Evolutionary conservation across 2,329 filamentous ascomycete species (phyloP).

Genomic region (Graphium sp.): DNA sequence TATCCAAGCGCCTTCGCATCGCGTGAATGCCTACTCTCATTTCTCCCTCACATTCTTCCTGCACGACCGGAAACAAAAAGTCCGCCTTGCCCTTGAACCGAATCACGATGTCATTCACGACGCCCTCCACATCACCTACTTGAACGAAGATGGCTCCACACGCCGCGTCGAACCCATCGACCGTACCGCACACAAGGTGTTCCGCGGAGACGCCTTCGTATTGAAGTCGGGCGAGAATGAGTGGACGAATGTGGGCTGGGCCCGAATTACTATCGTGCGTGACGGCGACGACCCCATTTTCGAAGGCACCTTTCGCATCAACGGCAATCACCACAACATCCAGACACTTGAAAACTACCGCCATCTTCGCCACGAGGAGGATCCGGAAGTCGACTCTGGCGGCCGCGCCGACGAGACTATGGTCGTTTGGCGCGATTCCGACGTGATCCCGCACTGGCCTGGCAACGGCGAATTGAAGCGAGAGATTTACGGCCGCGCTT

Average conservation of each 20-base stretch:
- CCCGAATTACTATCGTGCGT: conserved; percentile 57
- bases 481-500: conserved; percentile 18
- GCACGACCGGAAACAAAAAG: conserved; percentile 45
- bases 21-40: conserved; percentile 61
- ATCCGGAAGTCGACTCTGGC: conserved; percentile 43
- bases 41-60: conserved; percentile 78
- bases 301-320: conserved; percentile 72
- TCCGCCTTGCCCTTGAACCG: conserved; percentile 71
- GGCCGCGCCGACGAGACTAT: conserved; percentile 51
- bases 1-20: conserved; percentile 63
- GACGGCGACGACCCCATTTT: conserved; percentile 74
- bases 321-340: conserved; percentile 74
- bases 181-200: conserved; percentile 63
- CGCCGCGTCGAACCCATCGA: conserved; percentile 50
- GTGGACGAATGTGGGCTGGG: conserved; percentile 78
- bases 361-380: conserved; percentile 51
- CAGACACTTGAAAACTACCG: conserved; percentile 60
- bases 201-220: conserved; percentile 62
- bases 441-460: conserved; percentile 35
- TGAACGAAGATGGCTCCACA: conserved; percentile 56
- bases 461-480: conserved; percentile 50
- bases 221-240: conserved; percentile 38
- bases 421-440: conserved; percentile 85
- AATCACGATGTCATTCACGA: conserved; percentile 80
- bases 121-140: conserved; percentile 55